These are phyloP conservation scores for Juglanconis oblonga DNA, from an alignment of 2,329 filamentous ascomycete species.

Conservation along the genomic window DNA sequence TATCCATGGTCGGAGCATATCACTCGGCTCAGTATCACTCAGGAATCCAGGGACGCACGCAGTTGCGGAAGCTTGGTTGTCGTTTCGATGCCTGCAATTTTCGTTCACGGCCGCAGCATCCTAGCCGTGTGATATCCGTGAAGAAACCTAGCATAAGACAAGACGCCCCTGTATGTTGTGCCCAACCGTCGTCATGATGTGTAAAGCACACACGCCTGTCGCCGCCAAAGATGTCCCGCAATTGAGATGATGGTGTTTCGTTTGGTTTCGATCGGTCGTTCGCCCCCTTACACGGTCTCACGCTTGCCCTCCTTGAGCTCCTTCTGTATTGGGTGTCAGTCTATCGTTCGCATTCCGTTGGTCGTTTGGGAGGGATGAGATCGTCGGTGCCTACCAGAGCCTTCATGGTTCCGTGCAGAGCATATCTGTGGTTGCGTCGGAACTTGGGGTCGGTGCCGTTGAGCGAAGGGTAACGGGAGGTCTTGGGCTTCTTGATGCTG, in stretches of 20 bases:
- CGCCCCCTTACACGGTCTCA: constrained; percentile 65
- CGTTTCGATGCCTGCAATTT: constrained; percentile 18
- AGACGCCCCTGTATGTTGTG: constrained; percentile 16
- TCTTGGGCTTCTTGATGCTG: constrained; percentile 99
- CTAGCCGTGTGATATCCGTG: constrained; percentile 9
- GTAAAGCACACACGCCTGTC: constrained; percentile 4
- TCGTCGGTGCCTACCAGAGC: constrained; percentile 64
- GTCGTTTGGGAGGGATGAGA: constrained; percentile 39
- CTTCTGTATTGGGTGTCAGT: constrained; percentile 61
- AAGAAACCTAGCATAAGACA: constrained; percentile 13
- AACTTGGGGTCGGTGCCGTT: constrained; percentile 99
- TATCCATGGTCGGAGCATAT: constrained; percentile 11
- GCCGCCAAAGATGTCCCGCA: constrained; percentile 15
- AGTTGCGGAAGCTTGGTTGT: background rate
- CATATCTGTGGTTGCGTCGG: constrained; percentile 99
- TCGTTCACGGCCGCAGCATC: constrained; percentile 15
- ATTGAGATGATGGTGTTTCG: constrained; percentile 22
- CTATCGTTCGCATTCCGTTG: constrained; percentile 2
- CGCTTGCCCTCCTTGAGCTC: constrained; percentile 96
- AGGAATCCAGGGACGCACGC: background rate
- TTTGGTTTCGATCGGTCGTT: constrained; percentile 10
- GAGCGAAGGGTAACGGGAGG: constrained; percentile 95
- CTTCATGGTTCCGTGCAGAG: constrained; percentile 97
- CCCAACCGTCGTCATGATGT: constrained; percentile 14
- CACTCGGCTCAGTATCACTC: constrained; percentile 10